Evolutionary conservation across 2,329 filamentous ascomycete species (phyloP), one percentile per base, ranked within the genome.

Genomic region (Beauveria sp.): DNA sequence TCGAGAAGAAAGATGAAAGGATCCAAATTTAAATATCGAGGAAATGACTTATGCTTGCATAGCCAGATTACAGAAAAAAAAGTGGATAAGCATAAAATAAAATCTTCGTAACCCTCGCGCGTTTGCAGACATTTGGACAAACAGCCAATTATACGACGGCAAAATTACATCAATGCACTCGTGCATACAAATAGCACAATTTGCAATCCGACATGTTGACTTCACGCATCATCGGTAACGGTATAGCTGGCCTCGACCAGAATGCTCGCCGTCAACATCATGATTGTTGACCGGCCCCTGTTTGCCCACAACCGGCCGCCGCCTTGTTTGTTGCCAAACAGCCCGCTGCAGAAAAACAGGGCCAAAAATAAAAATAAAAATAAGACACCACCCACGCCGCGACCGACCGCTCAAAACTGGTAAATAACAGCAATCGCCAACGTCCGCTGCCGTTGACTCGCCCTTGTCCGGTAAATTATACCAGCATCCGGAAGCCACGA

Each of bases 291-390:
- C 34, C 34, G 34, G n/a, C 12, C 12, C 7, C 34, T 53, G 20
- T 42, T 54, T 54, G 38, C n/a, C n/a, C 34, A 38, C 38, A 24
- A 22, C 51, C 34, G 50, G 46, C 12, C 16, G 34, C 20, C 48
- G 38, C 22, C 51, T 20, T 43, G 51, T 54, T 54, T 54, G 51
- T 42, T 54, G 51, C 51, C 51, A 40, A 53, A 53, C 31, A 53
- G 31, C n/a, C 31, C 31, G 50, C 28, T 34, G 18, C 22, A 38
- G 34, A 38, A 18, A 54, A n/a, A 54, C 22, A 43, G 38, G 51
- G 51, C 51, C 51, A 42, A 42, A 24, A 18, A 51, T n/a, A 20
- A 20, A n/a, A 6, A 18, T 26, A 24, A 24, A 24, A 24, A 20
- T 5, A n/a, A 38, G 12, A 52, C n/a, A 54, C 22, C 34, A 53